Base-by-base conservation (phyloP, 2,329 filamentous ascomycete species). In the Talaromyces atroroseus region DNA sequence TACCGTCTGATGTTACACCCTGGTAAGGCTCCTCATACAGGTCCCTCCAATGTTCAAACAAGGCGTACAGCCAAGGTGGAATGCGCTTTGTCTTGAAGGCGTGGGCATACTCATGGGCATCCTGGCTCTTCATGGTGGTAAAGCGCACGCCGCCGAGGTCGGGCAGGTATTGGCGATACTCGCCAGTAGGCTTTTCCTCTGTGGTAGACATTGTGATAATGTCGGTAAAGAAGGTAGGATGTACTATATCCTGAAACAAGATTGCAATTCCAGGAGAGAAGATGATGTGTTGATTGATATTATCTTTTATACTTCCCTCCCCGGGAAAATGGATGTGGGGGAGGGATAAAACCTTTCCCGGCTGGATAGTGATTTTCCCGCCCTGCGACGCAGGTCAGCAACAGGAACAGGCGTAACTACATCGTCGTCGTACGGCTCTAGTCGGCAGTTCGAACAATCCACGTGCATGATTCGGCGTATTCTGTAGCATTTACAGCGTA, bases 1-100 rank as follows among this genome's bases (percentile, higher is more conserved):
- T 26, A 71, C 87, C 88, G 61, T 90, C 85, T 11, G 71, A 83
- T 0, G 88, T 90, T 20, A 91, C 76, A 23, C 88, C 88, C 64
- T 81, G 84, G 68, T 83, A 90, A 0, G 88, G 87, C 70, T 89
- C 86, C 55, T 82, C 67, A 32, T 72, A 72, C 8, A 86, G 67
- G 34, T 79, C 73, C 49, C 75, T 67, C 83, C 84, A 86, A 65
- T 85, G 81, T 59, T 76, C 66, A 57, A 82, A 85, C 21, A 87
- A 68, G 0, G 74, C 81, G 62, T 86, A 79, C 16, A 90, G 72
- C 86, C 86, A 89, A 1, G 87, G 86, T 0, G 87, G 86, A 12
- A 76, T 73, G 1, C 80, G 80, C 20, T 76, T 69, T 34, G 82
- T 77, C 58, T 82, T 82, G 65, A 89, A 87, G 3, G 73, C 79